Evolutionary conservation across 2,329 filamentous ascomycete genomes (phyloP), one percentile per base, ranked within the genome.

Genomic region (Penicillium glabrum): DNA sequence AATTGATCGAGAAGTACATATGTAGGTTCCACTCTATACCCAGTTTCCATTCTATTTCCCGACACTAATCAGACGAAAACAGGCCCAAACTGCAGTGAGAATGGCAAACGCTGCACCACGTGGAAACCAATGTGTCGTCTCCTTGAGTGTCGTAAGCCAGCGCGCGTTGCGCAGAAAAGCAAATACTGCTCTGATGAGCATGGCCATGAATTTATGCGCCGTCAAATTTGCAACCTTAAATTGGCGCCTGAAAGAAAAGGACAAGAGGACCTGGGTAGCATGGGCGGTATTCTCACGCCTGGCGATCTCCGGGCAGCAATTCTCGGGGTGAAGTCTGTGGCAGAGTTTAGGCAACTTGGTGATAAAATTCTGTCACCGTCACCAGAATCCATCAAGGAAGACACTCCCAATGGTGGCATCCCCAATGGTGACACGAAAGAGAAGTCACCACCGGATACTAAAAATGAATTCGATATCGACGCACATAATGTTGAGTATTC

Each of bases 81-180:
- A 78, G 76, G 76, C 48, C 79, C 79, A 1, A 75, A 74, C 26
- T 81, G 79, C 60, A 68, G 69, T 50, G 67, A 71, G 23, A 67
- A 71, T 46, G 74, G 75, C 13, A 73, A 75, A 35, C 73, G 75
- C n/a, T 70, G 72, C 48, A 81, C 79, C 26, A 76, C 76, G 23
- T 81, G 79, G 79, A 81, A 81, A 59, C 76, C 77, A 33, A 80
- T 81, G 77, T 81, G 79, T 61, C 72, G 79, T 47, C 64, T 80
- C 21, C 63, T 67, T 23, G 75, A 72, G 45, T 81, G 79, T 60
- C 70, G 77, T 23, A 77, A 79, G 61, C 79, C 79, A 2, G 79
- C 78, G 21, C 75, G 79, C 21, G 70, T 75, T 24, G 71, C 63
- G n/a, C 64, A 63, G 46, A 71, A 71, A 49, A 80, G 77, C 68